Percentiles rank a stretch among this genome's conserved stretches.
phyloP scores from a whole-genome alignment of 2,329 filamentous ascomycete genomes.

The Pyricularia pennisetigena region DNA sequence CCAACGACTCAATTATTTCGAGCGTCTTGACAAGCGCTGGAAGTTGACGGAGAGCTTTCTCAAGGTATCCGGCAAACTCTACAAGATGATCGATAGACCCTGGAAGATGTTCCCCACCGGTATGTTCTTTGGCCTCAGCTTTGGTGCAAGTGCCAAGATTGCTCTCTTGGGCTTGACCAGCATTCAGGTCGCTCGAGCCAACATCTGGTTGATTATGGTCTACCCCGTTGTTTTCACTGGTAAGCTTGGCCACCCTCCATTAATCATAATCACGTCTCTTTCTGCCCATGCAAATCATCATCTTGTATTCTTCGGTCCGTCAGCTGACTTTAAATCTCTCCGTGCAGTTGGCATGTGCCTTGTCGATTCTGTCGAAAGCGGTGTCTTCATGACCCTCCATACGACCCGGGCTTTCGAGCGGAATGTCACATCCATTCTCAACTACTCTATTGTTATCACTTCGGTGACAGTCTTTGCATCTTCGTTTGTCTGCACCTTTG shows the following conservation, averaged over 20 bases:
- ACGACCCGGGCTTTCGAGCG: constrained; percentile 68
- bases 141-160: constrained; percentile 92
- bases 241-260: constrained; percentile 23
- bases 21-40: constrained; percentile 14
- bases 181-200: not conserved
- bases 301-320: not conserved
- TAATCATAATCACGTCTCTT: too few relatives aligned
- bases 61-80: constrained; percentile 47
- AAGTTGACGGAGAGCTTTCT: constrained; percentile 36
- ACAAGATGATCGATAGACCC: constrained; percentile 61
- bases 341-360: constrained; percentile 78
- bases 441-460: constrained; percentile 86
- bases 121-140: constrained; percentile 81
- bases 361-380: constrained; percentile 84
- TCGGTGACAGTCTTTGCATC: constrained; percentile 76
- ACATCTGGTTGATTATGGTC: constrained; percentile 84
- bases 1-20: not conserved
- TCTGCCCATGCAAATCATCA: too few relatives aligned
- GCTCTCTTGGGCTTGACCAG: constrained; percentile 84
- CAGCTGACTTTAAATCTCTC: not conserved
- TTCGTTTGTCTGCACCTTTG: constrained; percentile 75
- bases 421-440: constrained; percentile 81
- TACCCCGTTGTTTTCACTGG: constrained; percentile 85
- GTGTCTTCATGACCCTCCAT: constrained; percentile 91
- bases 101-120: constrained; percentile 98